Evolutionary conservation across 108 stramenopile genomes (phyloP), one percentile per base, ranked within the genome.

Genomic region (Cylindrotheca closterium): DNA sequence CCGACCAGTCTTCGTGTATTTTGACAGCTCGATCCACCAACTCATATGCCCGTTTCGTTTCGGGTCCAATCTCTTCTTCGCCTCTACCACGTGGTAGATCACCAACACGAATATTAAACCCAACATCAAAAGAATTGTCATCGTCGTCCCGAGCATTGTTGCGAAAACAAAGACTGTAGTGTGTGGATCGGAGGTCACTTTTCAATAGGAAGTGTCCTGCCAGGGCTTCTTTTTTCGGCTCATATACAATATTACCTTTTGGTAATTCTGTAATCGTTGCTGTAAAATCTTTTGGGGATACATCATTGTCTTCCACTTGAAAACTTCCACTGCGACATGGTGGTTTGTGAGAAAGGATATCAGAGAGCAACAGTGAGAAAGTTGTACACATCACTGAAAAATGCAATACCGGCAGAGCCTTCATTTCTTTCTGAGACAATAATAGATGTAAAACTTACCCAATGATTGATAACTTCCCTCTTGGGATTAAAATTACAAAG

Each of bases 131-230:
- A 18, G 60, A 59, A 24, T 73, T 67, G 32, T 82, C 79, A 30
- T 80, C 81, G 8, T 79, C 79, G 23, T 59, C 26, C 29, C 45
- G 52, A 46, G 34, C 57, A 29, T 82, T 79, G 52, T 81, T 86
- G 57, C 79, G 79, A 57, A 90, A 79, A 51, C 88, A 90, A 2
- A 90, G 53, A 25, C 58, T 74, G 63, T 70, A 84, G 30, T 68
- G 56, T 3, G 49, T 58, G 27, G 77, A 47, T 65, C 63, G 25
- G 24, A 27, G 26, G 26, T 71, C 48, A 47, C 60, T 67, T 10
- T 68, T 63, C 12, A 90, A 42, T 25, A 55, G 47, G 55, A 90
- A 90, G 17, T 55, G 60, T 8, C 84, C 88, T 71, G 86, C 85
- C 52, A 65, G 61, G 17, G 59, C 67, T 17, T 73, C 81, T 3